Evolutionary conservation across 2,329 filamentous ascomycete species (phyloP), one percentile per base, ranked within the genome.

Genomic region (Trichothecium roseum): DNA sequence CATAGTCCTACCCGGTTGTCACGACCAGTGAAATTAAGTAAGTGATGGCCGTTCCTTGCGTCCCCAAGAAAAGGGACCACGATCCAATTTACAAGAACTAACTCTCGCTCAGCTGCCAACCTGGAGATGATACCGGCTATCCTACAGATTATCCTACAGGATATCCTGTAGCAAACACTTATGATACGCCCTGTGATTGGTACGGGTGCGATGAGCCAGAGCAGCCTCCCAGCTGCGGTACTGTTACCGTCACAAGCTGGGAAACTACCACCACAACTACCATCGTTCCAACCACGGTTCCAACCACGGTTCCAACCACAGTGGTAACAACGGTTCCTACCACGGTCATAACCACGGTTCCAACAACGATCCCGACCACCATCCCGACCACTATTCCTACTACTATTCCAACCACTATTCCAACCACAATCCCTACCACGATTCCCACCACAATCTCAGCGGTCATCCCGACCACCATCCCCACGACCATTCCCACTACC

Each of bases 281-380:
- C 6, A 10, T 24, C 10, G 10, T 24, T 6, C 28, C 34, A 5
- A 30, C 30, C 15, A 35, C 34, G 9, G 14, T 20, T n/a, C 5
- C 26, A 5, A 26, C 16, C 15, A 36, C 37, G 10, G 27, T 38
- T 18, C 28, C 34, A 5, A 30, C 30, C 9, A 35, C 34, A 15
- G 14, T 20, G 5, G 4, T 18, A 3, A 26, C 16, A n/a, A 36
- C 37, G 13, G 27, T 38, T 18, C 33, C 36, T 17, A 12, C n/a
- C 9, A 35, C 35, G 4, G 34, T 37, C 15, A 30, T 27, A 4
- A 29, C 24, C 34, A 30, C 13, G 27, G 30, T 36, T 20, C 29
- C 34, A 15, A 36, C 34, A 6, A 24, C 20, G 6, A 24, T 24
- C 20, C 20, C 20, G 6, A 24, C 20, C 20, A 24, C 20, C 20